Base-by-base conservation (phyloP, 805 yeast genomes). In the Yarrowia hollandica region DNA sequence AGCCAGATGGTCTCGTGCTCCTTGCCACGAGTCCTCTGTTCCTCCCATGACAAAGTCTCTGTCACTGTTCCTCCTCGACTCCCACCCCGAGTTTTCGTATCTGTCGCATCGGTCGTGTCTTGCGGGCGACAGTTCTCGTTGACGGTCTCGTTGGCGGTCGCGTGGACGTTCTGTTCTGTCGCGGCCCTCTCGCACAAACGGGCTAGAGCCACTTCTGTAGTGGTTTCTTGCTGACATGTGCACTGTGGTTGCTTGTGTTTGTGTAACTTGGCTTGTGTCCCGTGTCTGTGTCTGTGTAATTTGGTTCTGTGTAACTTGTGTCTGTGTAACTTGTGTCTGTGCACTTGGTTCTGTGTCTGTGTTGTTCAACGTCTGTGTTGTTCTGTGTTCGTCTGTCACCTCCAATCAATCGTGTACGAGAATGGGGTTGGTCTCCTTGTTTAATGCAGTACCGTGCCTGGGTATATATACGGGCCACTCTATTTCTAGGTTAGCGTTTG, bases 141-240 rank as follows among this genome's bases (percentile, higher is more conserved):
- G 44, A 2, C 33, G 22, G 22, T 41, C 48, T 4, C 33, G n/a
- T 3, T 11, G 16, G 11, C 48, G 48, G 11, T 41, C 33, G 14
- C 48, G 30, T 5, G 22, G 3, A 21, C 31, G 16, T n/a, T n/a
- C n/a, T n/a, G n/a, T n/a, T 12, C 31, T 25, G 31, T 41, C 46
- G 11, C 15, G 15, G 4, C 31, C 18, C 33, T 41, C 48, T 4
- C 48, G 23, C n/a, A n/a, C n/a, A 7, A 16, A 12, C 7, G 48
- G 33, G 33, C 48, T 25, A 25, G 33, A 12, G 26, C 48, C 26
- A 26, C 33, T 41, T 18, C 48, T 25, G 48, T 41, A 41, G 48
- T 41, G 48, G 48, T 41, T 41, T 26, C 30, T 26, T 10, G 12
- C 11, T 10, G 48, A 41, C 48, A 41, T 41, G 48, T 15, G 30